Evolutionary conservation across 805 yeast genomes (phyloP), one percentile per base, ranked within the genome.

Genomic region (Metschnikowia dekortorum): DNA sequence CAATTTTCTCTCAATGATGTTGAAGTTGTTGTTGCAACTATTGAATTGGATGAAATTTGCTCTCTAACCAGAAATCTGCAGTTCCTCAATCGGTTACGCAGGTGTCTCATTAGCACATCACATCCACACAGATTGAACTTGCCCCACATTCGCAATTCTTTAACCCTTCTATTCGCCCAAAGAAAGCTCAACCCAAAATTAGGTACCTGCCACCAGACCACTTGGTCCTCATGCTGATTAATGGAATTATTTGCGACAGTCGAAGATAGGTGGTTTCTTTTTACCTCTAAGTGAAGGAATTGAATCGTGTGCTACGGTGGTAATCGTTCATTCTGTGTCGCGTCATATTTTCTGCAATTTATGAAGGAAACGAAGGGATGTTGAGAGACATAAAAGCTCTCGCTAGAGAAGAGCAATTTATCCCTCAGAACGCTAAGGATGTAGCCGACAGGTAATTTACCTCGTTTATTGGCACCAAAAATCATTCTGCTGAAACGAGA

Each of bases 151-250:
- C 75, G 5, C 63, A 78, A 39, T 74, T 81, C 36, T 87, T 89
- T 59, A 81, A 87, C 63, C 82, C 87, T 18, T 61, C 63, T 0
- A 68, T 87, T 9, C 66, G 61, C 9, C 96, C 97, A 16, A 69
- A 94, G 0, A 61, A 62, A 18, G 61, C 78, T 1, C 64, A 68
- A 22, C 74, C 71, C 5, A 39, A 35, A 4, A 75, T 85, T 40
- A 76, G 75, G 36, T 85, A 86, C 60, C 95, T 87, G 67, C 62
- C 73, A 2, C 97, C 99, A 57, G n/a, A n/a, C 97, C 98, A 0
- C 73, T 88, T 40, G 99, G 99, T 0, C 99, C 99, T 0, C 99
- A 0, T 94, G 99, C 67, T 94, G 99, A 99, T 69, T 94, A 16
- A 55, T 94, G 99, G 99, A 99, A 94, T 67, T 94, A 94, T 63